Evolutionary conservation across 2,329 filamentous ascomycete genomes (phyloP).

Genomic region (Sclerotinia sclerotiorum): DNA sequence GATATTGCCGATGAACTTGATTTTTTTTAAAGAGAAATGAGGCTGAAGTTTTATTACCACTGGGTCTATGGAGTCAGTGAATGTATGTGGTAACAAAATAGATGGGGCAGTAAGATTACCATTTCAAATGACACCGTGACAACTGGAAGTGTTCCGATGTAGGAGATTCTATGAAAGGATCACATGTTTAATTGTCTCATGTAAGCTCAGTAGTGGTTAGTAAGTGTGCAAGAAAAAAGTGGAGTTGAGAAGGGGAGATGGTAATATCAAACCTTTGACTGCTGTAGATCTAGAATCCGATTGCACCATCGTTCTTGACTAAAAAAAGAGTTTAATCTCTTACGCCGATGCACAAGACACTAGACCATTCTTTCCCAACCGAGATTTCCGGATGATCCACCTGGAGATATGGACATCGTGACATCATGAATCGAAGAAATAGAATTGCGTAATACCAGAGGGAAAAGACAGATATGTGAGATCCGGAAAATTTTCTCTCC

Average conservation of each 20-base stretch:
- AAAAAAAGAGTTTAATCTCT: neutral
- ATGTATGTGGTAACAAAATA: neutral
- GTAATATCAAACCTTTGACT: neutral
- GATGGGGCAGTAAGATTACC: too few species aligned
- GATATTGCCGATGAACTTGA: neutral
- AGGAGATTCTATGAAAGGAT: too few species aligned
- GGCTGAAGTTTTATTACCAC: neutral
- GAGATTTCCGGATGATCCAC: accelerated
- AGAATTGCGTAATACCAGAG: too few species aligned
- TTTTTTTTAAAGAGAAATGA: neutral
- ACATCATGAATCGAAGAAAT: neutral
- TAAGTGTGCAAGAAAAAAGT: neutral
- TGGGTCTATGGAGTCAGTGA: too few species aligned
- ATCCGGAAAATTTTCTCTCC: neutral
- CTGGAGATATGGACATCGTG: neutral
- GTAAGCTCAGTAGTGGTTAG: accelerated
- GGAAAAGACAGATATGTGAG: neutral
- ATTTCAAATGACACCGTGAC: neutral
- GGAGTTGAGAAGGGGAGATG: too few species aligned
- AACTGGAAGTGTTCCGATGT: neutral
- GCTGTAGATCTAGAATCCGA: too few species aligned
- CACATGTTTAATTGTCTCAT: neutral
- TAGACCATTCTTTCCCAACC: too few species aligned
- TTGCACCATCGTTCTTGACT: too few species aligned
- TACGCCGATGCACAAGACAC: neutral